Base-by-base conservation (phyloP, 139 green algal genomes). In the Volvox reticuliferus region DNA sequence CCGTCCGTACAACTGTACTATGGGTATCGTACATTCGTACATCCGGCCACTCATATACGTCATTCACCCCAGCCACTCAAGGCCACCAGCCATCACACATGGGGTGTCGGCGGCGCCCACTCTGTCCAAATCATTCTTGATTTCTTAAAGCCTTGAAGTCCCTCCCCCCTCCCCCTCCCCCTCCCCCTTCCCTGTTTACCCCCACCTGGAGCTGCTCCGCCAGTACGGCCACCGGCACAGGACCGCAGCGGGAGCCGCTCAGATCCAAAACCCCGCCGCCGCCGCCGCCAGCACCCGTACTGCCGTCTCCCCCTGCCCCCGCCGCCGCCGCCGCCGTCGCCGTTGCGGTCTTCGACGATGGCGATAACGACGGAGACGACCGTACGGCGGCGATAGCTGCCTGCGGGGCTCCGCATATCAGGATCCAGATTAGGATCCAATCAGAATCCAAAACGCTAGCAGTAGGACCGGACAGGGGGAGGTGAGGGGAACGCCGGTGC, bases 171-270 rank as follows among this genome's bases (percentile, higher is more conserved):
- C 9, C 44, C 44, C 44, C 71, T 35, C 71, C 28, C 17, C 75
- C 30, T 0, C 75, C 75, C 32, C 22, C 13, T 55, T n/a, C 61
- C 9, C n/a, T 20, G 62, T 19, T 62, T 75, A n/a, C 67, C 22
- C 36, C n/a, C 32, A 83, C 87, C 87, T 68, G 55, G 44, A 91
- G 5, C 61, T 17, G 17, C 14, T 28, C 12, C n/a, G 82, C 50
- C 87, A 91, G 62, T 77, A 91, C 76, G 33, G 76, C 76, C 32
- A 91, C 55, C 61, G 78, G 61, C 32, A 91, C 13, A 12, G 87
- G 87, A 18, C 87, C 87, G 61, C 87, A 85, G 62, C 76, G 76
- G 1, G 33, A 30, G 61, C 76, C 87, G 33, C 76, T 75, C 32
- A 91, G 33, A 75, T 91, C 87, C 76, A 91, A 20, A 30, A 91